Evolutionary conservation across 2,329 filamentous ascomycete species (phyloP), one percentile per base, ranked within the genome.

Genomic region (Clonostachys chloroleuca): DNA sequence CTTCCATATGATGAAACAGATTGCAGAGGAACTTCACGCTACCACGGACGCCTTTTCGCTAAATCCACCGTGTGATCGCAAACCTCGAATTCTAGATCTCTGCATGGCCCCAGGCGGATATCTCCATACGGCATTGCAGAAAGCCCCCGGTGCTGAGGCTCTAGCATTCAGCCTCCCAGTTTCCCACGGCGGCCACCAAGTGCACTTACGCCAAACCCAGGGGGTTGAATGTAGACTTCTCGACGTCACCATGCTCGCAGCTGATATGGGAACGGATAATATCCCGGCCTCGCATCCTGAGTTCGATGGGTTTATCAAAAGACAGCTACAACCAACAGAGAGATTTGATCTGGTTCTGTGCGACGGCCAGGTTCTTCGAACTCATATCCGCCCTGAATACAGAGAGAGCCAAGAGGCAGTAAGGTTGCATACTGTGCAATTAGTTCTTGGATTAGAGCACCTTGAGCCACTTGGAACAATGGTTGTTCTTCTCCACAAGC

Each of bases 61-160:
- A 12, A 3, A 5, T 3, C 33, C 12, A 6, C 36, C n/a, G 8
- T 30, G 8, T 8, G 24, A 9, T 16, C 34, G n/a, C 51, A 48
- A 33, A 6, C 51, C 54, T 1, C 54, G 41, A 10, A 63, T 81
- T 17, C 68, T 83, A 2, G 78, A 83, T 51, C 64, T 80, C 50
- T 80, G 78, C 56, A 72, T 76, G 63, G 78, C 78, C 0, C 78
- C 78, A 0, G 78, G 78, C 5, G 78, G 73, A 2, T 83, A 78
- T 51, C 58, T 74, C 4, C 50, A 53, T 0, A 60, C 57, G 9
- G 66, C 66, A 0, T 51, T 78, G 24, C 35, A 56, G 5, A 49
- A 53, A 12, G 73, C 71, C 43, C 67, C 59, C 1, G 34, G 43
- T 0, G 62, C 71, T 4, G 46, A 30, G 0, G 58, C 59, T 16